Evolutionary conservation across 768 basidiomycete genomes (phyloP), one percentile per base, ranked within the genome.

Genomic region (Suillus spraguei): DNA sequence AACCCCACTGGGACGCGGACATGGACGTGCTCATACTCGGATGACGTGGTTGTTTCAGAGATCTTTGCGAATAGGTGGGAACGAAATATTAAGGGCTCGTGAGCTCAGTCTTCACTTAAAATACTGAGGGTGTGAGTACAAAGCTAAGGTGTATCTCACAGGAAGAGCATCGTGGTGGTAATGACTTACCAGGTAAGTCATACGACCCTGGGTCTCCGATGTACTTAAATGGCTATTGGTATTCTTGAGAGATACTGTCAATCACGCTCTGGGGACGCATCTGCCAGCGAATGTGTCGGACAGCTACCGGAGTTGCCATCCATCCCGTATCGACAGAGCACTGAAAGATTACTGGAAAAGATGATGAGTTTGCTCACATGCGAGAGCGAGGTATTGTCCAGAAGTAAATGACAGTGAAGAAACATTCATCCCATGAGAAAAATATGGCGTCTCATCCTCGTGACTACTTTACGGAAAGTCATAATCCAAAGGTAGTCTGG

Each of bases 1-100:
- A 68, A 11, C 69, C 69, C 69, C 66, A 70, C 22, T 59, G 39
- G 5, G 61, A 60, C 5, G 64, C 64, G 32, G 68, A 69, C 17
- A 39, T 41, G 17, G 55, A 17, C 38, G 32, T 53, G 8, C 20
- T 20, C 52, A 53, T 50, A 52, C 50, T 52, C 50, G 5, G 32
- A 39, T 41, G 55, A 17, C 38, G 6, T 24, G 36, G 14, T 38
- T n/a, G 24, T 4, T 38, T 24, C 24, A 17, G 24, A 24, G 5
- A 24, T 14, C 2, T 3, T 49, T 49, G 47, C 6, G 14, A 49
- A 24, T 7, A 16, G 49, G 8, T 28, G 49, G 28, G 49, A 50
- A 28, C 49, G 8, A 28, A 20, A 35, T 63, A 64, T 87, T 13
- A 86, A 85, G 86, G 85, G 86, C 13, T 22, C 46, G 22, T 47